Evolutionary conservation across 306 rosid species (phyloP).

Genomic region (Lotus japonicus): DNA sequence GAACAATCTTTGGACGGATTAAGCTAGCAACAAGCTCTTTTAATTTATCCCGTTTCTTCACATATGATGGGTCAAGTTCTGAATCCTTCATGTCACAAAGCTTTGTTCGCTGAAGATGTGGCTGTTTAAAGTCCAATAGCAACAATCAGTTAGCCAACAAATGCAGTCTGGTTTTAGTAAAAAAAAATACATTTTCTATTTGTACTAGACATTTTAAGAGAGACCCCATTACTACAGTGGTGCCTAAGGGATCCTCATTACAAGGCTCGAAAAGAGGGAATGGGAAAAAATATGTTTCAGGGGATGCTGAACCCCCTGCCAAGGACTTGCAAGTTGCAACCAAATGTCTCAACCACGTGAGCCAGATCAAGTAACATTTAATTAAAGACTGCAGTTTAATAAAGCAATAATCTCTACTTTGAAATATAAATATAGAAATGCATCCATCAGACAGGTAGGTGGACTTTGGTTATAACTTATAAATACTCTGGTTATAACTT

Average conservation of each 20-base stretch:
- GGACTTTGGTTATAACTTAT: background rate
- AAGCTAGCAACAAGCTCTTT: slow-evolving; percentile 75
- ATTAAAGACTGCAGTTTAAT: background rate
- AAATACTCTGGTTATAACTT: background rate
- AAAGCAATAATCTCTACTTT: background rate
- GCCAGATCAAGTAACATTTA: background rate
- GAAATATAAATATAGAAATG: background rate
- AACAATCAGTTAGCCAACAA: background rate
- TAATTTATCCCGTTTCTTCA: slow-evolving; percentile 65
- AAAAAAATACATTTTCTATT: background rate
- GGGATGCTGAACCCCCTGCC: background rate
- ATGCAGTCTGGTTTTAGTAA: background rate
- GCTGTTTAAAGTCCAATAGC: slow-evolving; percentile 48
- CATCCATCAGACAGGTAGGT: background rate
- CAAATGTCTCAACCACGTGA: background rate
- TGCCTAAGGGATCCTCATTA: background rate
- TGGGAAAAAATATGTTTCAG: background rate
- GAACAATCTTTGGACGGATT: slow-evolving; percentile 87
- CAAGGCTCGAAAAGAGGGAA: background rate
- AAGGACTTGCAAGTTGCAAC: background rate
- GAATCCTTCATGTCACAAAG: slow-evolving; percentile 92
- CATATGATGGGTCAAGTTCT: slow-evolving; percentile 76
- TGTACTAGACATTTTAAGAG: background rate
- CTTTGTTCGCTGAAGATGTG: slow-evolving; percentile 90
- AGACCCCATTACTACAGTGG: background rate